Base-by-base conservation (phyloP, 192 early-diverging fungal species). In the Dissophora globulifera region DNA sequence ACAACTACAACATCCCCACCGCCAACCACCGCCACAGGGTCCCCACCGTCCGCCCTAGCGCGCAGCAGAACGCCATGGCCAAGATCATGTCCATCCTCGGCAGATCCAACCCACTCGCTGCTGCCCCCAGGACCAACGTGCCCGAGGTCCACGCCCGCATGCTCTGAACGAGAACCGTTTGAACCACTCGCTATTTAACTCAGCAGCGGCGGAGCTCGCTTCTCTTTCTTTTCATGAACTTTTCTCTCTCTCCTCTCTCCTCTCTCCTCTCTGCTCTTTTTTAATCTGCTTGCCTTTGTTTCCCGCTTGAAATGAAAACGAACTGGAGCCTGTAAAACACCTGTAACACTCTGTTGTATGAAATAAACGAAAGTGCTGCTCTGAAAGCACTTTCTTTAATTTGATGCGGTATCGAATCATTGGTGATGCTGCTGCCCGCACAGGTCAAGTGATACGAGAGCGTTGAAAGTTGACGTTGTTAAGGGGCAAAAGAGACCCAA, bases 1-100 rank as follows among this genome's bases (percentile, higher is more conserved):
- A 76, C 64, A 76, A 76, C 64, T 76, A 76, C 64, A 76, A 62
- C 51, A 67, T 76, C 52, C 72, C 72, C 42, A 76, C 72, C 19
- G 58, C 64, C 4, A 61, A 61, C 51, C 72, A 76, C 26, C 63
- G 72, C 25, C 63, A 67, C 58, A 59, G 47, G 9, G 58, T 76
- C 17, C 63, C 62, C 7, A 40, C 58, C 26, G 46, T 67, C 47
- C 72, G 72, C 27, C 72, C 63, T 17, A 40, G 16, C 12, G 72
- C 72, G 13, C 72, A 76, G 31, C 41, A 76, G 52, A 76, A 76
- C 31, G 72, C 72, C 58, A 67, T 76, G 72, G 49, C 72, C 3
- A 76, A 76, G 42, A 62, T 76, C 40, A 76, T 67, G 63, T 25
- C 72, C 43, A 46, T 76, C 46, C 59, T 76, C 29, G 72, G 72